Conservation (phyloP, 345 rosid species). For the Gossypium longicalyx region DNA sequence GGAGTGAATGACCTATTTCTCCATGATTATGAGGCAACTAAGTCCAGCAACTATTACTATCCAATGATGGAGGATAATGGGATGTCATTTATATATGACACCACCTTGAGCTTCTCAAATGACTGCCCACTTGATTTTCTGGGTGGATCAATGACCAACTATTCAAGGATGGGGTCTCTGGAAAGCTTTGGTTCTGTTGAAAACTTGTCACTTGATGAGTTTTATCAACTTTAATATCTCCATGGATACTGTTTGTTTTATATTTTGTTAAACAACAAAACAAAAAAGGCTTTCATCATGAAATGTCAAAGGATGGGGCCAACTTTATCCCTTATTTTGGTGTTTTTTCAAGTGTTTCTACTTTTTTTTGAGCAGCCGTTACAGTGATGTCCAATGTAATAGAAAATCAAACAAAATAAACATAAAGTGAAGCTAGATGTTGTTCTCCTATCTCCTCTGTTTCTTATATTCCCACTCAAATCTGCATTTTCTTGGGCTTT, state of each 20-base stretch:
- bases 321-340: not conserved
- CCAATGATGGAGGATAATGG: conserved; percentile 41
- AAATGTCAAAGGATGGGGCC: not conserved
- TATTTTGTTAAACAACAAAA: not conserved
- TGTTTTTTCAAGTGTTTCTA: not conserved
- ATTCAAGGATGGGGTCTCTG: conserved; percentile 44
- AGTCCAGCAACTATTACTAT: conserved; percentile 39
- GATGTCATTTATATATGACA: conserved; percentile 77
- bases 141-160: conserved; percentile 63
- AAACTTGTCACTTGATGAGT: conserved; percentile 71
- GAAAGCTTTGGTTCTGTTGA: conserved; percentile 79
- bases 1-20: conserved; percentile 44
- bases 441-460: not conserved
- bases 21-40: conserved; percentile 39
- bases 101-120: conserved; percentile 51
- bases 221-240: conserved; percentile 29
- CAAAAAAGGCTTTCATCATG: not conserved
- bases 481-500: no score
- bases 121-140: conserved; percentile 81
- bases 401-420: not conserved
- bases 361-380: not conserved
- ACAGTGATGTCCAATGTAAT: not conserved
- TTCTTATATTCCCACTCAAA: not conserved
- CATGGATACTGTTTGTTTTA: not conserved
- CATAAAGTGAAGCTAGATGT: not conserved